Evolutionary conservation across 2,329 filamentous ascomycete species (phyloP).

Genomic region (Blastomyces gilchristii): DNA sequence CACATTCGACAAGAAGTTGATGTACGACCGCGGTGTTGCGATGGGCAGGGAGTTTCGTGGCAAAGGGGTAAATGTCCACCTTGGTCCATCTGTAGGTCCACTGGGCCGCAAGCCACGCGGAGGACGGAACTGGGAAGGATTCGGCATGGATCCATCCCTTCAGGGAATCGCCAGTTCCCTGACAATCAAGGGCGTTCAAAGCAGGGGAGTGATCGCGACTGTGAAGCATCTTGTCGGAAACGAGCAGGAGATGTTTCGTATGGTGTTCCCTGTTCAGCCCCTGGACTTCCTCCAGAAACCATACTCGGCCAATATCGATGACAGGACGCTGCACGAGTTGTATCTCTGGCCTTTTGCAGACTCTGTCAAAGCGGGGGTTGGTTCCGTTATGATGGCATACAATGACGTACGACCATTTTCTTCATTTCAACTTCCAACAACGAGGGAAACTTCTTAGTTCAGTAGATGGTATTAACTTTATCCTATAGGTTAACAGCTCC

Average conservation of each 20-base stretch:
- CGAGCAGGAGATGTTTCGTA: constrained; percentile 39
- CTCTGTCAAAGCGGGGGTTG: constrained; percentile 38
- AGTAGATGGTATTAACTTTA: not conserved
- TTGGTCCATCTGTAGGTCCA: constrained; percentile 62
- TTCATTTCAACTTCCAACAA: constrained; percentile 1
- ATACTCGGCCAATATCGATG: constrained; percentile 43
- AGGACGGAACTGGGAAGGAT: constrained; percentile 67
- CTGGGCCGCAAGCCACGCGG: constrained; percentile 62
- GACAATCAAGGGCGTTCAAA: constrained; percentile 49
- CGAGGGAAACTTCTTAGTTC: not conserved
- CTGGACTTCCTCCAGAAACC: constrained; percentile 16
- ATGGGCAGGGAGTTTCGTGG: constrained; percentile 61
- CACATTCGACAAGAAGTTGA: constrained; percentile 63
- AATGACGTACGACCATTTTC: constrained; percentile 27
- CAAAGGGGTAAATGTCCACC: constrained; percentile 61
- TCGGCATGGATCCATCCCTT: constrained; percentile 59
- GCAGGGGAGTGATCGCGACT: constrained; percentile 46
- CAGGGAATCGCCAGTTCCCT: constrained; percentile 43
- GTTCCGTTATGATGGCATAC: constrained; percentile 37
- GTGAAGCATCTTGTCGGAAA: constrained; percentile 49
- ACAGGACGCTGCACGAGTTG: constrained; percentile 39
- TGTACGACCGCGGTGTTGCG: constrained; percentile 57
- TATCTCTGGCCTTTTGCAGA: constrained; percentile 44
- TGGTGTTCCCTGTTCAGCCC: constrained; percentile 34
- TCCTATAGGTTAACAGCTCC: constrained; percentile 50